phyloP scores from a whole-genome alignment of 306 rosid genomes.

The Comarum palustre region DNA sequence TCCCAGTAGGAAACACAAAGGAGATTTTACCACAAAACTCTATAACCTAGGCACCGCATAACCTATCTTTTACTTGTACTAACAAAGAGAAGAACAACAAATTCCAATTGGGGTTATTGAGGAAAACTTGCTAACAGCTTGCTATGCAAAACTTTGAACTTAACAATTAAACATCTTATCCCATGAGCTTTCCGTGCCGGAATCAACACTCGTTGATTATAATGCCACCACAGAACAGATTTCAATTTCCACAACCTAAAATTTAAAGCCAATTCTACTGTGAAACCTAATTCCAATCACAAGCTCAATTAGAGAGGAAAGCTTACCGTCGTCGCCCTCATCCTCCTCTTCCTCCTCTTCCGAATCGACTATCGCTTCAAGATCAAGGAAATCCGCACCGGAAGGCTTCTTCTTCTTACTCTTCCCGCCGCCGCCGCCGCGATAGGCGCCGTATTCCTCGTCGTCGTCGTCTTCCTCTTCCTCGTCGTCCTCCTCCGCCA shows the following conservation, averaged over 20 bases:
- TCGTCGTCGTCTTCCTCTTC: conserved; percentile 40
- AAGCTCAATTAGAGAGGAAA: not conserved
- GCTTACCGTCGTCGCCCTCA: conserved; percentile 82
- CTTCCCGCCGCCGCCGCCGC: conserved; percentile 23
- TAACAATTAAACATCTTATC: not conserved
- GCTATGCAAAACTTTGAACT: not conserved
- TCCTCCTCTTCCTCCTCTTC: conserved; percentile 95
- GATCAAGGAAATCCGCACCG: conserved; percentile 63
- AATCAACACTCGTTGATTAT: too few relatives aligned
- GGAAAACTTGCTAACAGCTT: not conserved
- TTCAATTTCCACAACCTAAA: not conserved
- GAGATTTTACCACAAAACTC: not conserved
- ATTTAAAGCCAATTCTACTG: not conserved
- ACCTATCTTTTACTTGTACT: not conserved
- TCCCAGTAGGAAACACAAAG: not conserved
- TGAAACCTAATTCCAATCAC: not conserved
- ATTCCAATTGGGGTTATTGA: not conserved
- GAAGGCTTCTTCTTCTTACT: conserved; percentile 45
- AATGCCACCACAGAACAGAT: not conserved
- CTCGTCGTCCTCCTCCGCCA: conserved; percentile 73
- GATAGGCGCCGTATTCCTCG: conserved; percentile 34
- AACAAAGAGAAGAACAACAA: not conserved
- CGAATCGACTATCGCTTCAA: conserved; percentile 67
- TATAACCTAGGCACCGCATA: not conserved
- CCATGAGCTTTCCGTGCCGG: not conserved